Evolutionary conservation across 2,329 filamentous ascomycete species (phyloP).

Genomic region (Pestalotiopsis sp.): DNA sequence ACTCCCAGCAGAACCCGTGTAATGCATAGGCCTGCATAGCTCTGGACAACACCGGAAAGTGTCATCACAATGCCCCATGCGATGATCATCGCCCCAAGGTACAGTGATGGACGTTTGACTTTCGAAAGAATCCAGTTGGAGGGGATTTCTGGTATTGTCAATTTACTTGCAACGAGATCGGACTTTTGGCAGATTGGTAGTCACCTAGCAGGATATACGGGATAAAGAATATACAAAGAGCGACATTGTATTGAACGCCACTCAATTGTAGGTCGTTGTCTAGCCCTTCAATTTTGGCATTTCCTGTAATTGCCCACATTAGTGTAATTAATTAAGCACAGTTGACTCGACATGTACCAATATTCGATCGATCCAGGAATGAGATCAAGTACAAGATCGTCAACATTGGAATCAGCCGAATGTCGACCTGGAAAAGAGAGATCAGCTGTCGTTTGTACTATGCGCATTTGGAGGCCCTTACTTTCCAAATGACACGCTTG

Average conservation of each 20-base stretch:
- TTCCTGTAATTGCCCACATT: constrained; percentile 11
- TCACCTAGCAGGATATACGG: constrained; percentile 3
- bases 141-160: neutral
- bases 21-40: neutral
- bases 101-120: neutral
- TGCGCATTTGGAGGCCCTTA: neutral
- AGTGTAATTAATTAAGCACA: neutral
- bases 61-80: constrained; percentile 4
- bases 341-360: neutral
- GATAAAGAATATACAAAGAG: constrained; percentile 6
- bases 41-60: neutral
- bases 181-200: neutral
- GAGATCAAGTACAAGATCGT: constrained; percentile 2
- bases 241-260: constrained; percentile 5
- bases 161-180: neutral
- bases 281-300: constrained; percentile 3
- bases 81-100: neutral
- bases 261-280: neutral
- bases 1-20: neutral
- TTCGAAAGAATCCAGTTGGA: neutral
- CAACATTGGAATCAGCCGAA: constrained; percentile 5
- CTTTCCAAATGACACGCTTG: constrained; percentile 1
- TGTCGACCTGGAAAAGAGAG: neutral
- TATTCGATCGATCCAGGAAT: constrained; percentile 2
- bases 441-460: neutral